Evolutionary conservation across 495 filamentous ascomycete species (phyloP).

Genomic region (Trichoderma orchidacearum): DNA sequence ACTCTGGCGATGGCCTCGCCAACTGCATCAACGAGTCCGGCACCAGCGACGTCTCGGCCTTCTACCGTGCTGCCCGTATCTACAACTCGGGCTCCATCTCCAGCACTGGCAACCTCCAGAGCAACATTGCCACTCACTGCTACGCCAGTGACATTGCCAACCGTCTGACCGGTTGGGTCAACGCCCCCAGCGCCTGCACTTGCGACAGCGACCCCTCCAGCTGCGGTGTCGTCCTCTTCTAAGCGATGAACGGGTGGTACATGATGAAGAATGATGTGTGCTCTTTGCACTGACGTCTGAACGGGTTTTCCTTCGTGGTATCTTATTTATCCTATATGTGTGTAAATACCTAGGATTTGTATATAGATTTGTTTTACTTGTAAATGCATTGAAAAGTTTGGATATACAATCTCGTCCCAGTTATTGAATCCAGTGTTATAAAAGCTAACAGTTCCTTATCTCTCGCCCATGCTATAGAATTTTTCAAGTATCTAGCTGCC

Average conservation of each 20-base stretch:
- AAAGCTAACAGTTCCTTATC: no score
- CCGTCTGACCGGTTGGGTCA: constrained; percentile 29
- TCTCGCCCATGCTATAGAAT: no score
- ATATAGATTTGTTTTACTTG: neutral
- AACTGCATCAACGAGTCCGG: constrained; percentile 13
- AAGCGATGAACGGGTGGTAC: no score
- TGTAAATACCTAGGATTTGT: neutral
- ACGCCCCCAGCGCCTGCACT: constrained; percentile 1
- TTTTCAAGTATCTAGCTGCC: no score
- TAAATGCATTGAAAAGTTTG: neutral
- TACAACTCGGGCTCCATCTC: constrained; percentile 42
- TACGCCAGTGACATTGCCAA: constrained; percentile 46
- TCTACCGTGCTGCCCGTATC: constrained; percentile 25
- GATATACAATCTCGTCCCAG: no score
- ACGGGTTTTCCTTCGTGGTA: neutral
- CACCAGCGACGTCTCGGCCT: constrained; percentile 9
- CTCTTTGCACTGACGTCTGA: neutral
- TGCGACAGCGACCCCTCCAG: neutral
- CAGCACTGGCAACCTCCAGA: constrained; percentile 29
- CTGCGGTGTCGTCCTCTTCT: neutral
- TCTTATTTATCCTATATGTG: neutral
- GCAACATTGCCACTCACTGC: constrained; percentile 38
- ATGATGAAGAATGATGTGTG: no score
- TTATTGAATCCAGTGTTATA: no score
- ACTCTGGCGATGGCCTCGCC: constrained; percentile 20